Base-by-base conservation (phyloP, 352 stramenopile species). In the Globisporangium abappressorium region DNA sequence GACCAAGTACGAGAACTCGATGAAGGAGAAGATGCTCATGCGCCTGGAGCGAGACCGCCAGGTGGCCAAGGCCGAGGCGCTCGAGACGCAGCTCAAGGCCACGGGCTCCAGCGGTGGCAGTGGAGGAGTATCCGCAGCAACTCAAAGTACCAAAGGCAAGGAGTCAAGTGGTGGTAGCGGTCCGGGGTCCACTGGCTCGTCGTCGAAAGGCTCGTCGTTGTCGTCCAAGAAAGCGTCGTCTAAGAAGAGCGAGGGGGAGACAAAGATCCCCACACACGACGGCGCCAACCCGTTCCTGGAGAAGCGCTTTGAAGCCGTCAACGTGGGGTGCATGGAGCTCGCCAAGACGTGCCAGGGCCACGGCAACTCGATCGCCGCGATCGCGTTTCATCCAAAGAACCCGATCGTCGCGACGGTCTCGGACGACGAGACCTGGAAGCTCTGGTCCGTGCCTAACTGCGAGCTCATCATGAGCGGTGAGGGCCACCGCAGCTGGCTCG, bases 21-120 rank as follows among this genome's bases (percentile, higher is more conserved):
- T 98, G 89, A 98, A 98, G 73, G 95, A 98, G 73, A 98, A 98
- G 72, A 98, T 98, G 94, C 89, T 98, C 34, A 97, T 98, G 86
- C 88, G 92, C 7, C 88, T 98, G 49, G 94, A 98, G 72, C 77
- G 95, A 22, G 95, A 98, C 66, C 90, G 93, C 1, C 88, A 97
- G 63, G 90, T 86, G 34, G 92, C 94, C 20, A 91, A 85, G 62
- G 87, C 90, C 7, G 89, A 98, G 58, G 89, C 89, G n/a, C 78
- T 98, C 1, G 92, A 98, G 66, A 68, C 74, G 14, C 91, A 98
- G 64, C 73, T 98, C 14, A 91, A 90, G 67, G 69, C 78, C 4
- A 36, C 86, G 12, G 64, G 58, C 2, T 63, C 69, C 56, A 33
- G 66, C 30, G 26, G 69, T 65, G 20, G 49, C 5, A 20, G 38